Percentiles rank a stretch among this genome's conserved stretches.
Evolutionary conservation across 108 stramenopile species (phyloP).

Genomic region (Licmophora abbreviata): DNA sequence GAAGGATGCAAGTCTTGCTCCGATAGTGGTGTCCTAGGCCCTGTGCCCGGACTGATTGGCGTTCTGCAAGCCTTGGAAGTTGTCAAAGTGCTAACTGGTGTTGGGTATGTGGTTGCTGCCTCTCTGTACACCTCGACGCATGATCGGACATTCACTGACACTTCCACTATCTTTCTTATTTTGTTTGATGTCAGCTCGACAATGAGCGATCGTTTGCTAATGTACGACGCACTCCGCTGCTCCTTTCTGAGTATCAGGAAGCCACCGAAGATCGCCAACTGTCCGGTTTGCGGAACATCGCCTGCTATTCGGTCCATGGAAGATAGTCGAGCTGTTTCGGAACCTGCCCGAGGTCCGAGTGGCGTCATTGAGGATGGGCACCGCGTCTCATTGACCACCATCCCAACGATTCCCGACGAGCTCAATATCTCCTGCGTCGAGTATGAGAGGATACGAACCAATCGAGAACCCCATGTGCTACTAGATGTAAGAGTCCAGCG

Average conservation of each 20-base stretch:
- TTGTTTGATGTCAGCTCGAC: constrained; percentile 14
- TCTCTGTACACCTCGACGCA: no score
- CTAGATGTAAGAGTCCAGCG: constrained; percentile 66
- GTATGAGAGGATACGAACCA: constrained; percentile 25
- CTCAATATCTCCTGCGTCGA: constrained; percentile 39
- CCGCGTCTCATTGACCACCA: constrained; percentile 6
- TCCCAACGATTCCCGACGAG: constrained; percentile 7
- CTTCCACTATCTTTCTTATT: neutral
- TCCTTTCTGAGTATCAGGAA: constrained; percentile 75
- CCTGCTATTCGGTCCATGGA: constrained; percentile 58
- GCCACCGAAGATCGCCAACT: constrained; percentile 41
- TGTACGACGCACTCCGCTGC: constrained; percentile 71
- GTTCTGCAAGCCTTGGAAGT: constrained; percentile 88
- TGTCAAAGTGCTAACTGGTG: constrained; percentile 82
- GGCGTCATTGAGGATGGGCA: neutral
- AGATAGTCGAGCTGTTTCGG: constrained; percentile 42
- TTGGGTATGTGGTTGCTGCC: constrained; percentile 29
- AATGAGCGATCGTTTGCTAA: constrained; percentile 65
- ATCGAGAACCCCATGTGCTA: constrained; percentile 43
- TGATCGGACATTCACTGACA: neutral
- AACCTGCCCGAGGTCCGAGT: constrained; percentile 47
- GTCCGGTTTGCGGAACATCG: constrained; percentile 59
- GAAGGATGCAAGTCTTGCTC: constrained; percentile 71
- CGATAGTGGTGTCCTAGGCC: constrained; percentile 82
- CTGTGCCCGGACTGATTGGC: constrained; percentile 90